Percentiles rank a stretch among this genome's conserved stretches.
These are phyloP conservation scores for Cytospora piceae DNA, from an alignment of 2,329 filamentous ascomycete species.

Conservation along the genomic window DNA sequence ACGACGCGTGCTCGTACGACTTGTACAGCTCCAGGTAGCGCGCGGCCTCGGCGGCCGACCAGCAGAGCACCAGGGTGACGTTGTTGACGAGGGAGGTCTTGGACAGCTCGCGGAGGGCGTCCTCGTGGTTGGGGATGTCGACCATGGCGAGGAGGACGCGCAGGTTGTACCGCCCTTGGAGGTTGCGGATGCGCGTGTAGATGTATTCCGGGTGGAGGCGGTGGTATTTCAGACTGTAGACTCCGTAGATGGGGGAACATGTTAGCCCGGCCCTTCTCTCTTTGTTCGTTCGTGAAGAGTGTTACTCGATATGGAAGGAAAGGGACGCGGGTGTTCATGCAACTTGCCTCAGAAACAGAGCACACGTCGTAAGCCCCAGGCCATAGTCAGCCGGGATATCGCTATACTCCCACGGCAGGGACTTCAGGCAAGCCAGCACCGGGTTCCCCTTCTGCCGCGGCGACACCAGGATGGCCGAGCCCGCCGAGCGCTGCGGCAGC, in stretches of 20 bases:
- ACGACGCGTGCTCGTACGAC: conserved; percentile 82
- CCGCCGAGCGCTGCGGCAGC: conserved; percentile 66
- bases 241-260: background rate
- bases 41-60: conserved; percentile 91
- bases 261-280: conserved; percentile 1
- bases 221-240: conserved; percentile 82
- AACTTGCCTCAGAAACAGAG: conserved; percentile 74
- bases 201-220: conserved; percentile 97
- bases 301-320: too few relatives aligned
- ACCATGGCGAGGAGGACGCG: conserved; percentile 89
- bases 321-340: too few relatives aligned
- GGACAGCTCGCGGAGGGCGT: conserved; percentile 83
- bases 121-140: conserved; percentile 93
- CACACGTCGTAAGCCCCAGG: conserved; percentile 83
- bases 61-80: conserved; percentile 88
- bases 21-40: conserved; percentile 96
- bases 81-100: conserved; percentile 94
- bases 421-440: conserved; percentile 79
- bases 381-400: conserved; percentile 96
- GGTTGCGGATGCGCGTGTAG: conserved; percentile 84
- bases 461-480: conserved; percentile 85
- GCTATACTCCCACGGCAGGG: conserved; percentile 92
- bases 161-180: conserved; percentile 85
- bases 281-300: background rate
- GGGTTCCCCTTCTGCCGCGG: conserved; percentile 95